Percentiles rank a stretch among this genome's conserved stretches.
phyloP scores from a whole-genome alignment of 208 protist genomes.

The Trypanosoma brucei region DNA sequence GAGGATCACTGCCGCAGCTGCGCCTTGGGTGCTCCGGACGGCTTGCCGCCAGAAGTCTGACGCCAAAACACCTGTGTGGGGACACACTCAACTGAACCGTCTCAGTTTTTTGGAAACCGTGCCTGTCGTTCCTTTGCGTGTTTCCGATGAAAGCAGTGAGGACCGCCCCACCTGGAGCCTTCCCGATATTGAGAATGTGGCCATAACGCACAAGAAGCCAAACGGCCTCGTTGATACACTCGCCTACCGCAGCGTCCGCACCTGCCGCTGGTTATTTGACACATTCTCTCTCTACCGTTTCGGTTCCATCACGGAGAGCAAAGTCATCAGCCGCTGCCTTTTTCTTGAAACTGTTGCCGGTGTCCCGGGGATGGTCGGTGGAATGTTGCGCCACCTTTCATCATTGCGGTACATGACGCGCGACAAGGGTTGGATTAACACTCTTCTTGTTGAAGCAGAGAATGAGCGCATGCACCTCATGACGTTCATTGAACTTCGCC shows the following conservation, averaged over 20 bases:
- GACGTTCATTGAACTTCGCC: conserved; percentile 54
- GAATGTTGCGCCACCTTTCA: conserved; percentile 60
- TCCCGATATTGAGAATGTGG: conserved; percentile 26
- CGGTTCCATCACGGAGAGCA: conserved; percentile 21
- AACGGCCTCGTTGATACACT: conserved; percentile 23
- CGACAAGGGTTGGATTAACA: conserved; percentile 91
- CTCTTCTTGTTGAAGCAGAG: conserved; percentile 89
- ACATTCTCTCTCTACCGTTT: conserved; percentile 39
- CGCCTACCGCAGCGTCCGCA: conserved; percentile 17
- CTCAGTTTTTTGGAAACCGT: conserved; percentile 20
- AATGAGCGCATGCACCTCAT: conserved; percentile 94
- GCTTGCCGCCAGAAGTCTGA: neutral
- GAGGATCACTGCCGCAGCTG: neutral
- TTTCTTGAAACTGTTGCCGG: conserved; percentile 78
- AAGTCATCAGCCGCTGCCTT: conserved; percentile 41
- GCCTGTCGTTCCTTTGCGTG: conserved; percentile 1
- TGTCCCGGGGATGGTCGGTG: conserved; percentile 74
- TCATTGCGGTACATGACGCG: conserved; percentile 58
- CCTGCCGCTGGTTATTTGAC: conserved; percentile 44
- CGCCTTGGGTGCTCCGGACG: neutral
- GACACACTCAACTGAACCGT: conserved; percentile 16
- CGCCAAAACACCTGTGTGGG: conserved; percentile 8
- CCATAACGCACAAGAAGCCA: conserved; percentile 31
- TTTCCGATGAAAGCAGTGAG: conserved; percentile 5
- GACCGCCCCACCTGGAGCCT: conserved; percentile 16